Conservation (phyloP, 148 eudicot genomes). For the Polygonum aviculare region DNA sequence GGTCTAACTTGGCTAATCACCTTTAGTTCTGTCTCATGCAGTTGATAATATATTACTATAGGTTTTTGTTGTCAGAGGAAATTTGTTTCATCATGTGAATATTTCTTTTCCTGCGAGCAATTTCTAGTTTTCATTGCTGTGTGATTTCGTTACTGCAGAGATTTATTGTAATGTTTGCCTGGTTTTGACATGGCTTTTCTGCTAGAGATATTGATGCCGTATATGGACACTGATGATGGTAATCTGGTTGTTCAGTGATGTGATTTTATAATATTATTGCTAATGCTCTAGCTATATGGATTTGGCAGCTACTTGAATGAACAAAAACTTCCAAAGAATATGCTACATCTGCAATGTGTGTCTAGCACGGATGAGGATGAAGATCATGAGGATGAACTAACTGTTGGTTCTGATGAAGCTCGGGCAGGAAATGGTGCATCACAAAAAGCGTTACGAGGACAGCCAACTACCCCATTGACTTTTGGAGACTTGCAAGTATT, state of each 20-base stretch:
- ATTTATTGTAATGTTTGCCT: background rate
- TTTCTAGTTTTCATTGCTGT: background rate
- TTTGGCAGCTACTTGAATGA: slow-evolving; percentile 72
- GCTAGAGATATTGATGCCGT: background rate
- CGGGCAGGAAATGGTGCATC: slow-evolving; percentile 24
- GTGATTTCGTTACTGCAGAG: background rate
- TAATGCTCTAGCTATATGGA: slow-evolving; percentile 10
- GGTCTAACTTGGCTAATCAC: background rate
- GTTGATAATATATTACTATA: background rate
- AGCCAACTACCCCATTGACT: slow-evolving; percentile 28
- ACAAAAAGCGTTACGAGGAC: slow-evolving; percentile 22
- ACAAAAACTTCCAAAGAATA: slow-evolving; percentile 72
- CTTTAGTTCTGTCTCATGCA: background rate
- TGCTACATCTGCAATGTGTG: slow-evolving; percentile 56
- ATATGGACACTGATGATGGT: background rate
- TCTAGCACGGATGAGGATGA: slow-evolving; percentile 22
- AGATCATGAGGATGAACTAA: slow-evolving; percentile 30
- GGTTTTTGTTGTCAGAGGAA: background rate
- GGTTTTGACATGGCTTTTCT: background rate
- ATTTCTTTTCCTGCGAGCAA: background rate
- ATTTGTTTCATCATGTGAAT: background rate
- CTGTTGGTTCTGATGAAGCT: slow-evolving; percentile 32
- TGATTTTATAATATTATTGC: background rate
- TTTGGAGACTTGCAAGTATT: slow-evolving; percentile 42
- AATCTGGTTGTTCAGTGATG: background rate